Conservation (phyloP, 352 stramenopile genomes). For the Phytophthora ohioensis region DNA sequence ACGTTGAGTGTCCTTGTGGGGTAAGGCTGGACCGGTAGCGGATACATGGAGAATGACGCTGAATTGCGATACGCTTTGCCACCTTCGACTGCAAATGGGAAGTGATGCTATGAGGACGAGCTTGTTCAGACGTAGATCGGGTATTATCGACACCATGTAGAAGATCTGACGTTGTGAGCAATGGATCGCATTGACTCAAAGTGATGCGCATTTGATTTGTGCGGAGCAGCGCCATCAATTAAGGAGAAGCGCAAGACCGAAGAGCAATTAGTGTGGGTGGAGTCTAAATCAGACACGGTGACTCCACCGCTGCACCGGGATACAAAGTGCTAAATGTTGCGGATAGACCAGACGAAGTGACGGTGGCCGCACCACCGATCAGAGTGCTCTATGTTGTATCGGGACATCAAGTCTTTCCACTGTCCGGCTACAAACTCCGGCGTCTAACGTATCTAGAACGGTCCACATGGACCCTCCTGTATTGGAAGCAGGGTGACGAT, state of each 20-base stretch:
- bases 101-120: slow-evolving; percentile 9
- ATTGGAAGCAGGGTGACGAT: not conserved
- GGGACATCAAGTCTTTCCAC: slow-evolving; percentile 11
- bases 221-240: not conserved
- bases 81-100: slow-evolving; percentile 12
- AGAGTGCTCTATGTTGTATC: slow-evolving; percentile 6
- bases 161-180: not conserved
- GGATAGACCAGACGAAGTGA: slow-evolving; percentile 4
- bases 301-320: not conserved
- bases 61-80: not conserved
- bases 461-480: slow-evolving; percentile 6
- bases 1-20: slow-evolving; percentile 41
- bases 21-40: slow-evolving; percentile 37
- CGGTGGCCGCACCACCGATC: not conserved
- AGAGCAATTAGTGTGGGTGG: not conserved
- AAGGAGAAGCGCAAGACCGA: not conserved
- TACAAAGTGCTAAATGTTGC: not conserved
- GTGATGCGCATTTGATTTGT: slow-evolving; percentile 23
- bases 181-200: slow-evolving; percentile 1
- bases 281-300: slow-evolving; percentile 1
- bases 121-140: not conserved
- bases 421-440: slow-evolving; percentile 7
- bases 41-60: slow-evolving; percentile 27
- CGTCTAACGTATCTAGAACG: slow-evolving; percentile 2
- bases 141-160: not conserved